These are phyloP conservation scores for Ceratobasidium sp. DNA, from an alignment of 1,284 basidiomycete genomes.

Conservation along the genomic window DNA sequence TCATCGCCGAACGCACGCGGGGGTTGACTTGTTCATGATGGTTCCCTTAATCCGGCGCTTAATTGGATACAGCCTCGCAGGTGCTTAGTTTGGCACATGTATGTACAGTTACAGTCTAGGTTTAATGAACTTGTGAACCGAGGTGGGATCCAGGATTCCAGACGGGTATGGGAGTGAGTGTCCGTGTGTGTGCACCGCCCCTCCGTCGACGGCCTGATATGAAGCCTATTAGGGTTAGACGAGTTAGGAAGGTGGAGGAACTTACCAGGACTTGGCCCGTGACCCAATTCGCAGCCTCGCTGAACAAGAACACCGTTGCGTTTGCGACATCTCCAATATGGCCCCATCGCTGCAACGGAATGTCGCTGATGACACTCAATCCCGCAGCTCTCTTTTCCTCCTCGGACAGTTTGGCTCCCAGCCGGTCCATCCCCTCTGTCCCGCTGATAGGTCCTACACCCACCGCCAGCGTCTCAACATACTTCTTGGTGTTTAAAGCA, in stretches of 20 bases:
- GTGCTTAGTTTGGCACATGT: too few relatives aligned
- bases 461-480: neutral
- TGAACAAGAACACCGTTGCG: conserved; percentile 87
- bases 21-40: neutral
- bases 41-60: neutral
- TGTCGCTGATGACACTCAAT: conserved; percentile 47
- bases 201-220: conserved; percentile 67
- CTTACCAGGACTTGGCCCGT: conserved; percentile 73
- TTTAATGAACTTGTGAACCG: conserved; percentile 55
- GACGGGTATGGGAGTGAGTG: conserved; percentile 71
- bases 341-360: conserved; percentile 74
- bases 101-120: conserved; percentile 53
- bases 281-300: conserved; percentile 83
- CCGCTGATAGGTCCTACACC: conserved; percentile 69
- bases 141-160: conserved; percentile 67
- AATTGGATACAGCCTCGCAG: too few relatives aligned
- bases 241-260: conserved; percentile 4
- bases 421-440: conserved; percentile 86
- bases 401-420: conserved; percentile 62
- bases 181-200: conserved; percentile 64
- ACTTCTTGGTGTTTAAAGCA: conserved; percentile 47
- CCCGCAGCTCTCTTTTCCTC: conserved; percentile 41
- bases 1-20: conserved; percentile 9
- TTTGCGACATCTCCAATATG: conserved; percentile 81
- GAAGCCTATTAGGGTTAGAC: neutral